Percentiles rank a stretch among this genome's conserved stretches.
phyloP scores from a whole-genome alignment of 1,284 basidiomycete genomes.

The Boletus sp. region DNA sequence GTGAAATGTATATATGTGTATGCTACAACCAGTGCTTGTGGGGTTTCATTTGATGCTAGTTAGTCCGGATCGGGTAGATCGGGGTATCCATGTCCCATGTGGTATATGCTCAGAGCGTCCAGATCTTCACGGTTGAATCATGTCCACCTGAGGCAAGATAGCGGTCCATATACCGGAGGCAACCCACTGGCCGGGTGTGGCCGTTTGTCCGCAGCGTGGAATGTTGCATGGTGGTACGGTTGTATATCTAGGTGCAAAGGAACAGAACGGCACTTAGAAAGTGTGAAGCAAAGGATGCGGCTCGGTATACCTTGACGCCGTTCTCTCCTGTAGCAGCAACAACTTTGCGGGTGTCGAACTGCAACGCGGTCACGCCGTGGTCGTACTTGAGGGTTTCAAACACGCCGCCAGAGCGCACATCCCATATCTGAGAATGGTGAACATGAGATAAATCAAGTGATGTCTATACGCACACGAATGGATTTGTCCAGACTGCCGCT shows the following conservation, averaged over 20 bases:
- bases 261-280: conserved; percentile 4
- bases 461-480: conserved; percentile 65
- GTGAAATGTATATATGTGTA: conserved; percentile 18
- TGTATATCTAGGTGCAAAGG: conserved; percentile 74
- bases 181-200: conserved; percentile 89
- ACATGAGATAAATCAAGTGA: conserved; percentile 8
- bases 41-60: conserved; percentile 28
- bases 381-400: conserved; percentile 93
- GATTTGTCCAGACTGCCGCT: conserved; percentile 95
- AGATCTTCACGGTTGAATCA: conserved; percentile 91
- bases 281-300: not conserved
- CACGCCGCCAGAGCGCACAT: conserved; percentile 88
- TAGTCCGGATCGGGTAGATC: conserved; percentile 18
- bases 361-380: conserved; percentile 87
- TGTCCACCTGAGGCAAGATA: conserved; percentile 92
- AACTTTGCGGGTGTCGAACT: conserved; percentile 96
- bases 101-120: conserved; percentile 76
- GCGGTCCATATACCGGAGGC: conserved; percentile 93
- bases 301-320: conserved; percentile 74
- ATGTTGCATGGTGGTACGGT: conserved; percentile 92
- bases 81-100: conserved; percentile 21
- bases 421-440: conserved; percentile 78
- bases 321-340: conserved; percentile 95
- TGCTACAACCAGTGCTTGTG: conserved; percentile 27
- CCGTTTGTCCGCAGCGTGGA: conserved; percentile 87